Evolutionary conservation across 2,329 filamentous ascomycete genomes (phyloP).

Genomic region (Sporothrix pallida): DNA sequence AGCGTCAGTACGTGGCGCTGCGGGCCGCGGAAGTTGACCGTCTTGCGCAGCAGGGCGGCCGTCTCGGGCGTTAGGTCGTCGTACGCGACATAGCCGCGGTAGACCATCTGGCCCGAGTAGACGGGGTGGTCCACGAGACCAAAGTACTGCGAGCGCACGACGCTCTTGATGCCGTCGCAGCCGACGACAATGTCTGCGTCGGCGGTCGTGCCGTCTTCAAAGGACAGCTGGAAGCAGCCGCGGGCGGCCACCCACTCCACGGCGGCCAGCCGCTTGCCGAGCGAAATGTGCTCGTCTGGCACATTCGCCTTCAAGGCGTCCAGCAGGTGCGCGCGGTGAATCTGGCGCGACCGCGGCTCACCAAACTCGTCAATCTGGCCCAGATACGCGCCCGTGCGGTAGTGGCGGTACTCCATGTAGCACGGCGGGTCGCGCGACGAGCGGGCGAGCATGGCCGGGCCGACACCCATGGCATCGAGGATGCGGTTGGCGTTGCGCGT

Average conservation of each 20-base stretch:
- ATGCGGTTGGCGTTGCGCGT: slow-evolving; percentile 47
- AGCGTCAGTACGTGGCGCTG: slow-evolving; percentile 48
- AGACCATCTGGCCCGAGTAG: slow-evolving; percentile 66
- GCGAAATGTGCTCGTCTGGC: slow-evolving; percentile 27
- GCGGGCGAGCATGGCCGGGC: slow-evolving; percentile 39
- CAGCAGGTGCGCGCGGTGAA: slow-evolving; percentile 36
- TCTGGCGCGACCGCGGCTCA: slow-evolving; percentile 35
- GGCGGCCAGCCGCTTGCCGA: slow-evolving; percentile 32
- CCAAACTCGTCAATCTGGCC: slow-evolving; percentile 37
- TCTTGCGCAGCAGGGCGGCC: slow-evolving; percentile 60
- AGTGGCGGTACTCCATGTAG: slow-evolving; percentile 44
- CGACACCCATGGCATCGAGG: slow-evolving; percentile 45
- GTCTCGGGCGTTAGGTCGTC: slow-evolving; percentile 35
- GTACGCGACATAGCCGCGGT: slow-evolving; percentile 53
- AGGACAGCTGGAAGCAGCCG: slow-evolving; percentile 37
- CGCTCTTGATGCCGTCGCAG: slow-evolving; percentile 69
- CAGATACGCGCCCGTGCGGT: slow-evolving; percentile 42
- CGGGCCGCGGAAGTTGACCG: slow-evolving; percentile 53
- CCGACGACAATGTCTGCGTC: slow-evolving; percentile 57
- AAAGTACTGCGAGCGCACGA: slow-evolving; percentile 59
- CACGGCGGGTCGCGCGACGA: slow-evolving; percentile 34
- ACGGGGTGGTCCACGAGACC: slow-evolving; percentile 51
- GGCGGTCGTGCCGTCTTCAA: slow-evolving; percentile 42
- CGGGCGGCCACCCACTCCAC: slow-evolving; percentile 26
- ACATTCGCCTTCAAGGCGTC: slow-evolving; percentile 32